Base-by-base conservation (phyloP, 2,329 filamentous ascomycete species). In the Trichothecium sympodiale region DNA sequence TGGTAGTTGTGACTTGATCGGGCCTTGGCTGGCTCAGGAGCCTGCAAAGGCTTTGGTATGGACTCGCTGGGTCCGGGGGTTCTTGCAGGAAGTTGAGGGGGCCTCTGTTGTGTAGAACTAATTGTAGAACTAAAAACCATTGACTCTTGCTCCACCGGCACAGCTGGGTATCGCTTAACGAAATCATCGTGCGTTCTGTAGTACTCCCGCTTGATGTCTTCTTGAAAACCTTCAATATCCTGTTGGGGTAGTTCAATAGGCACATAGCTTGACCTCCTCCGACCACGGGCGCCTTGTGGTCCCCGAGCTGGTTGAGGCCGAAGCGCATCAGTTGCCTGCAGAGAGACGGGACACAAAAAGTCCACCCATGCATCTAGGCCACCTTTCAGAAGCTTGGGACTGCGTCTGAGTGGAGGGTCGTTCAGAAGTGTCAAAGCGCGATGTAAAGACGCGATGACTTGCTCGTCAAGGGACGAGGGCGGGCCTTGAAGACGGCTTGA, bases 361-460 rank as follows among this genome's bases (percentile, higher is more conserved):
- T 91, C 80, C 14, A 77, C 62, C 91, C 91, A 98, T 4, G 86
- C 83, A 46, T 88, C 77, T 9, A 98, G 57, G 0, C 91, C 91
- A 14, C 91, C 91, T 35, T 73, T 65, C 2, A 98, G 64, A 23
- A 98, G 66, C 37, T 86, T 83, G 0, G 89, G 88, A 3, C 73
- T 69, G 17, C 77, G 69, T 39, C 76, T 80, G 23, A 94, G 60
- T 8, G 82, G 84, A 13, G 80, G 77, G 39, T 81, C 83, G 45
- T 88, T 94, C 57, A 88, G 93, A 38, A 91, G 79, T 35, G 79
- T 77, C 4, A 98, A 63, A 1, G 89, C 87, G 42, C 86, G 79
- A 49, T 82, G 77, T 10, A 98, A 64, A 13, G 78, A 78, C 43
- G 78, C 67, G 15, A 95, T 57, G n/a, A 77, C 73, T 50, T 49